Evolutionary conservation across 1,139 yeast species (phyloP).

Genomic region (Scheffersomyces insectosa): DNA sequence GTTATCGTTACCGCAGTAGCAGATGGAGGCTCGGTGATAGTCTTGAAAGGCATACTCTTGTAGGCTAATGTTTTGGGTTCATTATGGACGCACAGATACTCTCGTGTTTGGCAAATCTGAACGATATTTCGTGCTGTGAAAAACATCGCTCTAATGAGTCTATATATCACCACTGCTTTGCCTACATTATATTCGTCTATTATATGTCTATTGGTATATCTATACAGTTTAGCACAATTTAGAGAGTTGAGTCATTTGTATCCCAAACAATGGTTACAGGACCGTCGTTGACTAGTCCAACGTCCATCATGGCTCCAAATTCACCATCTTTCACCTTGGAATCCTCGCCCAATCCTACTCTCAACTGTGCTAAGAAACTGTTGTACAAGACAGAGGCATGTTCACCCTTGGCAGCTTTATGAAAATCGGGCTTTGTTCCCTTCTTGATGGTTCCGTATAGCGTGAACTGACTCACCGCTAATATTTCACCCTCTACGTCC

Average conservation of each 20-base stretch:
- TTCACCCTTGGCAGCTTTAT: constrained; percentile 82
- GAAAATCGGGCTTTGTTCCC: constrained; percentile 94
- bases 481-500: constrained; percentile 51
- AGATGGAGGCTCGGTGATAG: too few species aligned
- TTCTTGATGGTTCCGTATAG: constrained; percentile 79
- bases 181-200: neutral
- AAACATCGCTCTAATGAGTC: too few species aligned
- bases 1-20: too few species aligned
- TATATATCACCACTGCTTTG: too few species aligned
- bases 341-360: constrained; percentile 55
- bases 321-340: constrained; percentile 78
- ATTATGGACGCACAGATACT: too few species aligned
- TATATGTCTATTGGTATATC: neutral
- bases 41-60: too few species aligned
- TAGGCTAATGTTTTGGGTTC: too few species aligned
- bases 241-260: constrained; percentile 40
- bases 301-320: constrained; percentile 98
- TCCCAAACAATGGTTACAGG: constrained; percentile 78
- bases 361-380: constrained; percentile 52
- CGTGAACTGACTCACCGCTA: constrained; percentile 84
- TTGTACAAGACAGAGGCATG: constrained; percentile 68
- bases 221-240: too few species aligned
- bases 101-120: too few species aligned
- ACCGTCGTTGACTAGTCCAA: constrained; percentile 79
- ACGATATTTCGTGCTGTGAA: too few species aligned